phyloP scores from a whole-genome alignment of 164 flowering plant genomes.

The Magnolia sinica region DNA sequence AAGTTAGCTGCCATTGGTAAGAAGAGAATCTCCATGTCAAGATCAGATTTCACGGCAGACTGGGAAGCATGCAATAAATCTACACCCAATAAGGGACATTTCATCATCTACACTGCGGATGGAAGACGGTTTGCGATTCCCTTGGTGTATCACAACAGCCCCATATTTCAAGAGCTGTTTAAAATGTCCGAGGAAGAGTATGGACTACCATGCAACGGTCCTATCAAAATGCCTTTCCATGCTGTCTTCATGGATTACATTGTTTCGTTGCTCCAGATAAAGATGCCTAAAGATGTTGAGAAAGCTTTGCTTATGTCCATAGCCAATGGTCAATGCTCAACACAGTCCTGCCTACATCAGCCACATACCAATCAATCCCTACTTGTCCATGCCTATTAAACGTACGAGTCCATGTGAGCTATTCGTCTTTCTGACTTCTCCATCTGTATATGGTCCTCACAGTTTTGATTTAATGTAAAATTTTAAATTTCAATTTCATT shows the following conservation, averaged over 20 bases:
- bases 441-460: neutral
- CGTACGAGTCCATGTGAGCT: neutral
- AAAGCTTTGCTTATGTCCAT: conserved; percentile 16
- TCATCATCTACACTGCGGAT: conserved; percentile 14
- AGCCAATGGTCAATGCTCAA: conserved; percentile 5
- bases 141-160: conserved; percentile 14
- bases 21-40: conserved; percentile 2
- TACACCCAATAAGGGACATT: conserved; percentile 16
- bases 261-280: conserved; percentile 7
- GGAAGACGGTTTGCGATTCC: conserved; percentile 23
- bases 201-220: conserved; percentile 21
- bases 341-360: neutral
- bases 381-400: neutral
- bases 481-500: no score
- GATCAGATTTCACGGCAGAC: no score
- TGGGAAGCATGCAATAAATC: neutral
- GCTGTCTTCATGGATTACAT: conserved; percentile 20
- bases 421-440: no score
- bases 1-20: conserved; percentile 1
- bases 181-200: conserved; percentile 29
- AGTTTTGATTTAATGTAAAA: neutral
- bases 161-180: conserved; percentile 26
- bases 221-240: conserved; percentile 27
- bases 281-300: conserved; percentile 12
- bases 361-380: neutral